phyloP scores from a whole-genome alignment of 2,329 filamentous ascomycete genomes.

The Nemania sp. region DNA sequence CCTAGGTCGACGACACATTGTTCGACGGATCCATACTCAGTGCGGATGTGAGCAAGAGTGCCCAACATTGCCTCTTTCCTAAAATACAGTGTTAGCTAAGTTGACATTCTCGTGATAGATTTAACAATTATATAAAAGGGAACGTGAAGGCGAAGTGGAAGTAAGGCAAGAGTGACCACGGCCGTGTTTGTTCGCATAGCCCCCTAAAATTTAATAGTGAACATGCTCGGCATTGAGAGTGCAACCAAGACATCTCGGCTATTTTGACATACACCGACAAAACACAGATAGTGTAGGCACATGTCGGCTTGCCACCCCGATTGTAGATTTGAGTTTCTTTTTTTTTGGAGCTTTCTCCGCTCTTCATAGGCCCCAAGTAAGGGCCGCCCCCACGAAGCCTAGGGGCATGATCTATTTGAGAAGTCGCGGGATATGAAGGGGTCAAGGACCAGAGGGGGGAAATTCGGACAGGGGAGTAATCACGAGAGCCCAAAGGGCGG shows the following conservation, averaged over 20 bases:
- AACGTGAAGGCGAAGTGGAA: not conserved
- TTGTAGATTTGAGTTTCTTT: not conserved
- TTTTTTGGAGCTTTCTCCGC: not conserved
- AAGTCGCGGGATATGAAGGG: conserved; percentile 21
- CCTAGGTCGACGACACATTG: conserved; percentile 70
- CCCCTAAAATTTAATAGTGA: not conserved
- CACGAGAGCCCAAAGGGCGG: conserved; percentile 9
- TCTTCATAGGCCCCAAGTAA: conserved; percentile 31
- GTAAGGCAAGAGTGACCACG: not conserved
- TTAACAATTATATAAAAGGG: not conserved
- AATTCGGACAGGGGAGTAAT: conserved; percentile 6
- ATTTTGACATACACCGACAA: not conserved
- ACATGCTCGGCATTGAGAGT: not conserved
- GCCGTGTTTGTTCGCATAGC: not conserved
- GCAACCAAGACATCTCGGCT: not conserved
- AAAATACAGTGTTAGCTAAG: conserved; percentile 35
- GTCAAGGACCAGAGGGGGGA: not conserved
- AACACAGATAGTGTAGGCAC: not conserved
- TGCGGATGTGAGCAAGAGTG: conserved; percentile 66
- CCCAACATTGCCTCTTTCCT: conserved; percentile 62
- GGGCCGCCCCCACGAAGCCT: conserved; percentile 51
- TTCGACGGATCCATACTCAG: conserved; percentile 72
- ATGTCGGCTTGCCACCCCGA: not conserved
- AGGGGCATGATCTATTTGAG: conserved; percentile 14
- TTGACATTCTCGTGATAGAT: not conserved